Percentiles rank a stretch among this genome's conserved stretches.
These are phyloP conservation scores for Fusarium tuaranense DNA, from an alignment of 2,329 filamentous ascomycete species.

Conservation along the genomic window DNA sequence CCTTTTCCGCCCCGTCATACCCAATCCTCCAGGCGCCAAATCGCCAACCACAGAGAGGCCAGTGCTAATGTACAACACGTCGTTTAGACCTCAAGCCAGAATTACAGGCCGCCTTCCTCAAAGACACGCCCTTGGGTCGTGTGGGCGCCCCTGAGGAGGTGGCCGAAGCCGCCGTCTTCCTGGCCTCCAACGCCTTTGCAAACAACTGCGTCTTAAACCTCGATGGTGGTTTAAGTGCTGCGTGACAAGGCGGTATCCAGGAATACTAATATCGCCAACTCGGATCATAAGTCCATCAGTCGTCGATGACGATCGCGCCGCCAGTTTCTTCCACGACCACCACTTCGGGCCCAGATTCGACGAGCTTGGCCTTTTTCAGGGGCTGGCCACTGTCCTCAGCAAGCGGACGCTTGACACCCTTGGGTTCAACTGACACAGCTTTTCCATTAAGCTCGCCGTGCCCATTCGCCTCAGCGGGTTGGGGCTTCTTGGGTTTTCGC, in stretches of 20 bases:
- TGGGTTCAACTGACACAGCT: slow-evolving; percentile 47
- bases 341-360: slow-evolving; percentile 52
- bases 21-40: slow-evolving; percentile 12
- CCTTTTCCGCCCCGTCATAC: slow-evolving; percentile 26
- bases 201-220: slow-evolving; percentile 90
- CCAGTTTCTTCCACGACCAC: slow-evolving; percentile 65
- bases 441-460: slow-evolving; percentile 56
- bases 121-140: slow-evolving; percentile 71
- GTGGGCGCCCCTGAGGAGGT: slow-evolving; percentile 78
- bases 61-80: slow-evolving; percentile 55
- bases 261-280: slow-evolving; percentile 20
- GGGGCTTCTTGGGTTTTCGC: slow-evolving; percentile 61
- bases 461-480: slow-evolving; percentile 54
- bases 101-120: slow-evolving; percentile 53
- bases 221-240: slow-evolving; percentile 84
- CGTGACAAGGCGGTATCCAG: slow-evolving; percentile 51
- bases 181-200: slow-evolving; percentile 82
- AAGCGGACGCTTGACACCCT: slow-evolving; percentile 60
- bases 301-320: slow-evolving; percentile 76
- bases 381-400: slow-evolving; percentile 56
- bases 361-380: slow-evolving; percentile 63
- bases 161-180: slow-evolving; percentile 84
- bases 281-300: slow-evolving; percentile 52
- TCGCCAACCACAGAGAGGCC: slow-evolving; percentile 29
- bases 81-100: slow-evolving; percentile 53